Evolutionary conservation across 192 early-diverging fungal genomes (phyloP).

Genomic region (Coemansia aciculifera): DNA sequence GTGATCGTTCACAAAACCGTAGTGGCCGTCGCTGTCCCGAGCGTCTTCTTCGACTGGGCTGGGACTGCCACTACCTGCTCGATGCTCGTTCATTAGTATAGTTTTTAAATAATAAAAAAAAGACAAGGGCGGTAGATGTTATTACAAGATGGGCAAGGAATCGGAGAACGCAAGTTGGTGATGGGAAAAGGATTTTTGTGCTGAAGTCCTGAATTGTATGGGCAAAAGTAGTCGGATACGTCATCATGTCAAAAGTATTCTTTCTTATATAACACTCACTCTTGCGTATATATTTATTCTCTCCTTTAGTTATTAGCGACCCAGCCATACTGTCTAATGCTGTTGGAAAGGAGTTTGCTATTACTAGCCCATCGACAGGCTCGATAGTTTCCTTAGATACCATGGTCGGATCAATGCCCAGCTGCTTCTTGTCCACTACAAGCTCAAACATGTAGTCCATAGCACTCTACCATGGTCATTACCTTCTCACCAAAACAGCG

Average conservation of each 20-base stretch:
- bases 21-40: background rate
- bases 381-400: conserved; percentile 20
- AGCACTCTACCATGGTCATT: conserved; percentile 96
- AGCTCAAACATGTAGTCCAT: conserved; percentile 97
- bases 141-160: background rate
- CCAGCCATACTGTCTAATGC: background rate
- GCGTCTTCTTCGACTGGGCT: background rate
- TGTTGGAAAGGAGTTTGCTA: background rate
- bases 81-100: background rate
- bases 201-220: background rate
- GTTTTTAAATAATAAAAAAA: background rate
- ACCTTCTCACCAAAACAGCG: conserved; percentile 92
- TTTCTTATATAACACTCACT: background rate
- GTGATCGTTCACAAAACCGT: background rate
- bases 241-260: background rate
- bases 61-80: background rate
- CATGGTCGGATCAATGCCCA: conserved; percentile 74
- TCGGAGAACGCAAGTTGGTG: too few relatives aligned
- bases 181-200: background rate
- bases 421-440: conserved; percentile 84
- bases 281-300: background rate
- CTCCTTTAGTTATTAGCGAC: background rate
- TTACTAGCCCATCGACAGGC: conserved; percentile 7
- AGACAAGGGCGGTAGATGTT: background rate
- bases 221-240: background rate